These are phyloP conservation scores for Cardiosporidium cionae DNA, from an alignment of 169 alveolate genomes.

Conservation along the genomic window DNA sequence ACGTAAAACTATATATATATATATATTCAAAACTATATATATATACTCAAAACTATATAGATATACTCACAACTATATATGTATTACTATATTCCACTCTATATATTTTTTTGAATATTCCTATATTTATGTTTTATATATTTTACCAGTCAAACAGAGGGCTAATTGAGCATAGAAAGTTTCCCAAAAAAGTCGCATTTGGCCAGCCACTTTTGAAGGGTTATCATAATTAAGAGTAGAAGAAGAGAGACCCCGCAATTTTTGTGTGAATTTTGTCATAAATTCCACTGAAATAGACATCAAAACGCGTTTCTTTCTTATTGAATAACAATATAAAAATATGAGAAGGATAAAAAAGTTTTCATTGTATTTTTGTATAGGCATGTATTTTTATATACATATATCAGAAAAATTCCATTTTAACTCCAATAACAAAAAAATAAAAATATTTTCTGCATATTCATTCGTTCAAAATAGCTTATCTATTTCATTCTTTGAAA, in stretches of 20 bases:
- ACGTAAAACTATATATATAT: too few species aligned
- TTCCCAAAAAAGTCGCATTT: constrained; percentile 38
- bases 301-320: constrained; percentile 50
- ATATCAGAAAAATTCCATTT: too few species aligned
- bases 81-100: background rate
- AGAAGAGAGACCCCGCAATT: constrained; percentile 58
- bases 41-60: background rate
- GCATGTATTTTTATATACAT: too few species aligned
- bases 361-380: too few species aligned
- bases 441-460: too few species aligned
- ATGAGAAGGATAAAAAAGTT: too few species aligned
- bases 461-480: too few species aligned
- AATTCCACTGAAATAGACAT: constrained; percentile 46
- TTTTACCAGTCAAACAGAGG: constrained; percentile 30
- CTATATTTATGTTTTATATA: background rate
- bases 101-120: background rate
- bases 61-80: background rate
- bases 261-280: constrained; percentile 63
- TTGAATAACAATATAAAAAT: too few species aligned
- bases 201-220: constrained; percentile 45
- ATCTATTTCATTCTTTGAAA: too few species aligned
- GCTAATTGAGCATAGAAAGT: constrained; percentile 23
- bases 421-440: too few species aligned
- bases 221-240: constrained; percentile 61
- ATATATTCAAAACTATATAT: too few species aligned